Percentiles rank a stretch among this genome's conserved stretches.
Evolutionary conservation across 2,329 filamentous ascomycete genomes (phyloP).

Genomic region (Microcyclosporella mali): DNA sequence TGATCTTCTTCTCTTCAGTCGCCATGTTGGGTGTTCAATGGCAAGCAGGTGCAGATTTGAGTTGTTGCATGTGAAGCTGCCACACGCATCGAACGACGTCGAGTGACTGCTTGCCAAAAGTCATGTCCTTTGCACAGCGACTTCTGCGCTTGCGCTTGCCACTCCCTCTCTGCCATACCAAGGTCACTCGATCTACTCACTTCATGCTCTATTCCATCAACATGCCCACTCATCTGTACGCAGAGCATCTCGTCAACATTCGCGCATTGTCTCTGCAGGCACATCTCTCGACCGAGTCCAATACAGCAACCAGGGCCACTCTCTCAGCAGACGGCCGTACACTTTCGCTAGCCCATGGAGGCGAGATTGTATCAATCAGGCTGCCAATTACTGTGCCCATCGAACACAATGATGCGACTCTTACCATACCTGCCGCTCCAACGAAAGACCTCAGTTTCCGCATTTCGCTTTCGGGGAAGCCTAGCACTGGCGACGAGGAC

Average conservation of each 20-base stretch:
- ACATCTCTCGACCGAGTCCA: conserved; percentile 42
- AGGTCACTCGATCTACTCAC: neutral
- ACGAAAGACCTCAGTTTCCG: conserved; percentile 50
- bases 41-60: neutral
- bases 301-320: conserved; percentile 38
- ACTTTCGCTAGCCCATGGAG: conserved; percentile 44
- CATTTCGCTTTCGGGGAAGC: conserved; percentile 44
- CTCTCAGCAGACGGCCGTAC: conserved; percentile 40
- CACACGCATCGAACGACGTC: neutral
- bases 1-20: conserved; percentile 13
- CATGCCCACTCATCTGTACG: conserved; percentile 45
- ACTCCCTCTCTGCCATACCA: neutral
- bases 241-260: conserved; percentile 56
- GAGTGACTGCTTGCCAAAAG: neutral
- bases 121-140: neutral
- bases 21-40: conserved; percentile 2
- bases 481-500: conserved; percentile 18
- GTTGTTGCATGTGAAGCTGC: neutral
- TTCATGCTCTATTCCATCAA: neutral
- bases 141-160: neutral
- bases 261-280: conserved; percentile 54
- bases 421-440: conserved; percentile 46
- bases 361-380: conserved; percentile 38
- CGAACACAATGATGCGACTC: conserved; percentile 34
- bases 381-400: conserved; percentile 43